phyloP scores from a whole-genome alignment of 495 filamentous ascomycete species.

The Neurospora sp. region DNA sequence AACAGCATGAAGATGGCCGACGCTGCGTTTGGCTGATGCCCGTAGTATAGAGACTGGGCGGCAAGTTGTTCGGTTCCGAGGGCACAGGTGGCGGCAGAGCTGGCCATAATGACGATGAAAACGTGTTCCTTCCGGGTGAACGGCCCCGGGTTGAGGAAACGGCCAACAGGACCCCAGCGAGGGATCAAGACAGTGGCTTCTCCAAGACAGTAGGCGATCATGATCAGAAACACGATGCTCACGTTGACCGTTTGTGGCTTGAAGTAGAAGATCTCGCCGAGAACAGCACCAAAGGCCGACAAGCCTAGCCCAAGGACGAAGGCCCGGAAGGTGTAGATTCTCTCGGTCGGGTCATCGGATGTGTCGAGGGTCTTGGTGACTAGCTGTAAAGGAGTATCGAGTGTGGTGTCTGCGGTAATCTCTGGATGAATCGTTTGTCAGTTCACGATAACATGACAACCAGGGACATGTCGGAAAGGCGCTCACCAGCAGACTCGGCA shows the following conservation, averaged over 20 bases:
- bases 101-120: slow-evolving; percentile 28
- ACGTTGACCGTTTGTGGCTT: slow-evolving; percentile 36
- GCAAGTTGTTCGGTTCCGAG: slow-evolving; percentile 29
- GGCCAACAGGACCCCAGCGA: slow-evolving; percentile 20
- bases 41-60: slow-evolving; percentile 33
- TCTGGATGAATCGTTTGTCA: background rate
- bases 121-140: slow-evolving; percentile 35
- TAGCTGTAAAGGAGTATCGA: slow-evolving; percentile 1
- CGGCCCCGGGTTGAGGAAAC: slow-evolving; percentile 27
- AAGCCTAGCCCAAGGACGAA: slow-evolving; percentile 25
- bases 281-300: slow-evolving; percentile 22
- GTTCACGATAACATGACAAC: background rate
- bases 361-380: slow-evolving; percentile 17
- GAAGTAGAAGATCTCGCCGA: slow-evolving; percentile 33
- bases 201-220: slow-evolving; percentile 27
- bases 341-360: slow-evolving; percentile 25
- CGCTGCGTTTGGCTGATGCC: slow-evolving; percentile 19
- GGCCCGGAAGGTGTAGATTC: slow-evolving; percentile 24
- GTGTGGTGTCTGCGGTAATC: background rate
- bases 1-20: slow-evolving; percentile 31
- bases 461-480: background rate
- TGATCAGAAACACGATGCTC: slow-evolving; percentile 33
- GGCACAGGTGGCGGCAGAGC: slow-evolving; percentile 22
- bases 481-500: background rate
- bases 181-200: slow-evolving; percentile 30